phyloP scores from a whole-genome alignment of 2,329 filamentous ascomycete genomes.

The Epichloe uncinata region DNA sequence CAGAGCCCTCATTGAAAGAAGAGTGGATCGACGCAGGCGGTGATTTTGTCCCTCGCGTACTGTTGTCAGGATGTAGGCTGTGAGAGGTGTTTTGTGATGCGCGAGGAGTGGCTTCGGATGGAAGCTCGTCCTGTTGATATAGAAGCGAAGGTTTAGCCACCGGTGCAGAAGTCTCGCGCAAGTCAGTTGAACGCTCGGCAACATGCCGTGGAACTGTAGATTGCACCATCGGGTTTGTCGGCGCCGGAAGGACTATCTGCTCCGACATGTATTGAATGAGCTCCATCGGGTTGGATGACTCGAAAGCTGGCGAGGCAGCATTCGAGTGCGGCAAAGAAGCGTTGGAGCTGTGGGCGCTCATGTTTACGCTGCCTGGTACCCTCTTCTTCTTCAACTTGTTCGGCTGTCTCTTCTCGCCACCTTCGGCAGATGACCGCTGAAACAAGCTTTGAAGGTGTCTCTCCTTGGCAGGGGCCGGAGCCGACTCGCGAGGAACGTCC shows the following conservation, averaged over 20 bases:
- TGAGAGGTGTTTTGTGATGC: conserved; percentile 32
- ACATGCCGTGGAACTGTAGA: neutral
- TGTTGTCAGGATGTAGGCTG: conserved; percentile 29
- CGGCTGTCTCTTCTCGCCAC: conserved; percentile 55
- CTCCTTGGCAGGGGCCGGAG: conserved; percentile 52
- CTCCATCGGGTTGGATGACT: conserved; percentile 35
- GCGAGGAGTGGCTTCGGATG: conserved; percentile 33
- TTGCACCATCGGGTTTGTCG: neutral
- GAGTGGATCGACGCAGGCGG: conserved; percentile 68
- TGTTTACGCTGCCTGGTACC: conserved; percentile 60
- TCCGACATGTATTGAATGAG: conserved; percentile 7
- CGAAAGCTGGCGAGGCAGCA: conserved; percentile 31
- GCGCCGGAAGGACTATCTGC: neutral
- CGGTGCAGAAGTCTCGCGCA: neutral
- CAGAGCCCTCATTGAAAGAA: conserved; percentile 67
- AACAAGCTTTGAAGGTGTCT: conserved; percentile 58
- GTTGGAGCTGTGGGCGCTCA: conserved; percentile 82
- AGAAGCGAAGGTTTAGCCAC: conserved; percentile 7
- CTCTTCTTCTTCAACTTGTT: conserved; percentile 89
- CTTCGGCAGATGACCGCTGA: conserved; percentile 49
- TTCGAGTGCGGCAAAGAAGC: conserved; percentile 49
- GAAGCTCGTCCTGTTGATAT: conserved; percentile 17
- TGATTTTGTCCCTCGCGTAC: conserved; percentile 54
- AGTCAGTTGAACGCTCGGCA: neutral
- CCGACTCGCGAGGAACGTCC: conserved; percentile 25